Base-by-base conservation (phyloP, 2,329 filamentous ascomycete genomes). In the Penicillium sclerotiorum region DNA sequence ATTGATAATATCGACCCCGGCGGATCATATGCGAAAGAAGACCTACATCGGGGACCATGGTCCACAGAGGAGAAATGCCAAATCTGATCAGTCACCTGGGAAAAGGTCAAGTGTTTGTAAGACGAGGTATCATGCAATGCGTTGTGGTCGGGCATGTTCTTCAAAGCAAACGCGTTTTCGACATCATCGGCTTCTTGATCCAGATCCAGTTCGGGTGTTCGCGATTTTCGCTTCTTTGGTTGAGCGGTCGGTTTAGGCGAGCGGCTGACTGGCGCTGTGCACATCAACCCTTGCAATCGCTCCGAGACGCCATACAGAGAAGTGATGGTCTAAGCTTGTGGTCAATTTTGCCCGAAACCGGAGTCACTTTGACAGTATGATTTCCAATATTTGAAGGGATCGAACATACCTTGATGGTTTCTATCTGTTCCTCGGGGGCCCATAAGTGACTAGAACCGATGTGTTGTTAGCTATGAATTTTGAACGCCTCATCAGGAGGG, bases 61-160 rank as follows among this genome's bases (percentile, higher is more conserved):
- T 91, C 88, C 12, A 89, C 80, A 1, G 86, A 87, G 12, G 84
- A 86, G 67, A 88, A 91, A 65, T 90, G 87, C 76, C 87, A 87
- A n/a, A 89, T 85, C 47, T 86, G 80, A 54, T 88, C 79, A 5
- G 87, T 81, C 35, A 90, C 77, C 23, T 82, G 73, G 42, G 82
- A 80, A 49, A 83, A 78, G 2, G 79, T 80, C 5, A 80, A 60
- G 27, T 62, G 60, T 37, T 57, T 63, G 54, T 64, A 59, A 11
- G 65, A 65, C 2, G 62, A 52, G 23, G 55, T 57, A 37, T 63
- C 59, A 18, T 57, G 49, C 13, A 57, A 55, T 22, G 55, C 47
- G 27, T 61, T 54, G 18, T 52, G 45, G 17, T 66, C 59, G 11
- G 52, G 44, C 11, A 63, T 17, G 22, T 64, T 44, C 25, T 62